Percentiles rank a stretch among this genome's conserved stretches.
These are phyloP conservation scores for Hanseniaspora nectarophila DNA, from an alignment of 805 yeast genomes.

Conservation along the genomic window DNA sequence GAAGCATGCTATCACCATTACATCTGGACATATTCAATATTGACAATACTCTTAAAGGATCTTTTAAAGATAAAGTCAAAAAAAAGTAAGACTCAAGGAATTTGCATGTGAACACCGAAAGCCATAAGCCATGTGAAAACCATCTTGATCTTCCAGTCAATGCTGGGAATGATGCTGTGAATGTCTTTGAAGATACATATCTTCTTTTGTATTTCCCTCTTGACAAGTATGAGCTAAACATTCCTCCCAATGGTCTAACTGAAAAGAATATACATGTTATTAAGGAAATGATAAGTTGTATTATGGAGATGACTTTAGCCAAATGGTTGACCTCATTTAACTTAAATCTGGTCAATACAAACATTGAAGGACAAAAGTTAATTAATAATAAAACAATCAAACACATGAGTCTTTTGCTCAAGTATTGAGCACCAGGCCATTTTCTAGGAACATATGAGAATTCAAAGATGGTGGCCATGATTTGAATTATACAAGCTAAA, in stretches of 20 bases:
- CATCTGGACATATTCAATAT: constrained; percentile 46
- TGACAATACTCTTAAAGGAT: constrained; percentile 59
- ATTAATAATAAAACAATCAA: constrained; percentile 34
- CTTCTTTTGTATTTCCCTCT: constrained; percentile 30
- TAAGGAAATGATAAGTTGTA: constrained; percentile 47
- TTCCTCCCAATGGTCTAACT: constrained; percentile 46
- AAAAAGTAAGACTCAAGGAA: constrained; percentile 70
- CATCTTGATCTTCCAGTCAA: constrained; percentile 43
- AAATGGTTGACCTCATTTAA: constrained; percentile 25
- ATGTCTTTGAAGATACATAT: constrained; percentile 41
- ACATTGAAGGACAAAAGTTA: constrained; percentile 42
- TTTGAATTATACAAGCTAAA: constrained; percentile 44
- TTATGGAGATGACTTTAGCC: constrained; percentile 36
- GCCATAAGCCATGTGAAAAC: constrained; percentile 61
- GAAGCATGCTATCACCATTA: constrained; percentile 38
- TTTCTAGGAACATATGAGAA: constrained; percentile 52
- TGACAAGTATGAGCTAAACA: constrained; percentile 36
- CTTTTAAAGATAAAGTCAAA: constrained; percentile 57
- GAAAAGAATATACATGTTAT: constrained; percentile 46
- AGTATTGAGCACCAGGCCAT: constrained; percentile 61
- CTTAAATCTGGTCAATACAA: constrained; percentile 34
- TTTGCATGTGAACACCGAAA: constrained; percentile 54
- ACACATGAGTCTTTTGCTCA: constrained; percentile 37
- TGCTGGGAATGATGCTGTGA: constrained; percentile 48
- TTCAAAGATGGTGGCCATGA: constrained; percentile 48